A percentile compares a stretch with the other conserved stretches of the same genome.
Evolutionary conservation across 495 filamentous ascomycete genomes (phyloP).

Genomic region (Penicillium goetzii): DNA sequence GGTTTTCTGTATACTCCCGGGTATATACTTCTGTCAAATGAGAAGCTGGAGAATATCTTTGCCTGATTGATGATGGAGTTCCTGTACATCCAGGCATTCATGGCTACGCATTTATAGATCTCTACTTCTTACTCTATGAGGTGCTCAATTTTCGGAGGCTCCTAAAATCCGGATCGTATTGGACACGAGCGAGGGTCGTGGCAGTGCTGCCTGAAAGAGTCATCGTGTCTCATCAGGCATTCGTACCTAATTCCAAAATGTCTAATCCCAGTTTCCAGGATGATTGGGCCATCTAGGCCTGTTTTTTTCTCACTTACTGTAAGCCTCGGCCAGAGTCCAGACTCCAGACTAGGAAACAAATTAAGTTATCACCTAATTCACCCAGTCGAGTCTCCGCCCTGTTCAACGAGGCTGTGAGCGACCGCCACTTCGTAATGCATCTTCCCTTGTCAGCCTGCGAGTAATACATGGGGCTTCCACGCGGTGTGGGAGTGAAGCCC

Average conservation of each 20-base stretch:
- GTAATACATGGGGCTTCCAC: background rate
- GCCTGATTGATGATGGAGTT: background rate
- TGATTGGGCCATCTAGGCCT: background rate
- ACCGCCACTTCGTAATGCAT: background rate
- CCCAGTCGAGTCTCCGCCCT: background rate
- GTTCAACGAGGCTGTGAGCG: background rate
- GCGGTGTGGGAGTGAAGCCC: background rate
- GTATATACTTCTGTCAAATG: background rate
- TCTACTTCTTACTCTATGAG: background rate
- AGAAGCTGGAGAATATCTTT: background rate
- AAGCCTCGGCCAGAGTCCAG: background rate
- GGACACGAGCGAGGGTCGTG: slow-evolving; percentile 1
- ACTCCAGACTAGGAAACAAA: background rate
- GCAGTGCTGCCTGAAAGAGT: slow-evolving; percentile 22
- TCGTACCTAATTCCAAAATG: background rate
- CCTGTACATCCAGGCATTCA: slow-evolving; percentile 1
- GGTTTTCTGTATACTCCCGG: background rate
- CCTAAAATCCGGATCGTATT: background rate
- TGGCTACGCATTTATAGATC: background rate
- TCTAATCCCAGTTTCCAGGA: background rate
- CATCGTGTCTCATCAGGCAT: background rate
- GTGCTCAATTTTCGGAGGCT: background rate
- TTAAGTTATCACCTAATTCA: background rate
- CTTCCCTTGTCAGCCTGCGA: background rate
- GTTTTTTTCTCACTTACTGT: background rate